Evolutionary conservation across 2,329 filamentous ascomycete genomes (phyloP).

Genomic region (Paracorniculantispora psalliotae): DNA sequence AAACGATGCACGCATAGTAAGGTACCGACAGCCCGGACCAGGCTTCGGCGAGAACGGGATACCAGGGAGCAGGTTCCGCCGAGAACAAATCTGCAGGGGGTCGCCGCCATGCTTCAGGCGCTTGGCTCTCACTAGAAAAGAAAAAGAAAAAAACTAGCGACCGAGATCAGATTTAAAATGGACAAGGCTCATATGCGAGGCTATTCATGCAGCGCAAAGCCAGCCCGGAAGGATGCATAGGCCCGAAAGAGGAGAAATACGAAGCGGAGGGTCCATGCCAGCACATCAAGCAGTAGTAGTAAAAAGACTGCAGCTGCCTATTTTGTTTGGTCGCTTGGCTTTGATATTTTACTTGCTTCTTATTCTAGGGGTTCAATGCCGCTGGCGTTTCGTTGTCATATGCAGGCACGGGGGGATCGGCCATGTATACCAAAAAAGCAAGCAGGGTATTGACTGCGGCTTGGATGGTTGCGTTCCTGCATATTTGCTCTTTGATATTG

Average conservation of each 20-base stretch:
- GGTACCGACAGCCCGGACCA: neutral
- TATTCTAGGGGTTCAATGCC: neutral
- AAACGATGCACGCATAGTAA: neutral
- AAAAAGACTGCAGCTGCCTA: neutral
- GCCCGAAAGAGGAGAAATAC: neutral
- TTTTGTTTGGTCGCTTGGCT: neutral
- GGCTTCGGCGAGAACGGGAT: too few relatives aligned
- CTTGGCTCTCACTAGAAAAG: too few relatives aligned
- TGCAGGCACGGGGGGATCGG: neutral
- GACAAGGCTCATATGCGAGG: neutral
- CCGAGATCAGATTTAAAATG: neutral
- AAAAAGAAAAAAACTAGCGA: neutral
- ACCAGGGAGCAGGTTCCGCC: neutral
- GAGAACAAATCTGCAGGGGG: neutral
- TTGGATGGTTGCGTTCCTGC: neutral
- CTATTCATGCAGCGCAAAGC: neutral
- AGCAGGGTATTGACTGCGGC: neutral
- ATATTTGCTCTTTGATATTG: neutral
- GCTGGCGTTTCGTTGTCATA: neutral
- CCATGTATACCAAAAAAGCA: neutral
- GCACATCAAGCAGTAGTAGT: neutral
- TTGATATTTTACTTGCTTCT: neutral
- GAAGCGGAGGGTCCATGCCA: neutral
- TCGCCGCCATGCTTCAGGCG: neutral
- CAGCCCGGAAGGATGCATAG: neutral